These are phyloP conservation scores for Talaromyces borbonicus DNA, from an alignment of 495 filamentous ascomycete species.

Conservation along the genomic window DNA sequence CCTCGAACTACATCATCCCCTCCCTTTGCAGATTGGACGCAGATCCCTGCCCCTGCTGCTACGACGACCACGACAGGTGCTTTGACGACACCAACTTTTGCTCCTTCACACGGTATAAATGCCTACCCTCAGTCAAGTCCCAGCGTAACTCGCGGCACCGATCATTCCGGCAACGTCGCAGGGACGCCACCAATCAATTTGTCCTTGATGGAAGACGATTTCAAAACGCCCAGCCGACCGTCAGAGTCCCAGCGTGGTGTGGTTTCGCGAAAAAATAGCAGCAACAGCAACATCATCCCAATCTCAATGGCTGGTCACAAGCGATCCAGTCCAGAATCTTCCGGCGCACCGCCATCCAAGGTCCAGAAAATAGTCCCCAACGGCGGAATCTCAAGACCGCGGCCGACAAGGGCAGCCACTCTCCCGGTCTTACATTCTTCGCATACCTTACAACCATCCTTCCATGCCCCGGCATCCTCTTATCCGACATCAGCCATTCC, in stretches of 20 bases:
- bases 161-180: conserved; percentile 19
- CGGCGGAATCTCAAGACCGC: conserved; percentile 23
- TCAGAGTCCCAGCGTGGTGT: conserved; percentile 8
- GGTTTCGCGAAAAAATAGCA: conserved; percentile 11
- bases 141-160: conserved; percentile 32
- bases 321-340: conserved; percentile 24
- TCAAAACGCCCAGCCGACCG: conserved; percentile 18
- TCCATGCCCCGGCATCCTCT: conserved; percentile 20
- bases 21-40: conserved; percentile 31
- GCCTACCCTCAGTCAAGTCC: conserved; percentile 45
- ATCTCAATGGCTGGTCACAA: conserved; percentile 2
- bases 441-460: conserved; percentile 21
- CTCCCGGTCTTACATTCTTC: conserved; percentile 28
- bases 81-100: conserved; percentile 28
- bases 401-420: conserved; percentile 20
- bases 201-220: conserved; percentile 67
- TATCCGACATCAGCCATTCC: conserved; percentile 32
- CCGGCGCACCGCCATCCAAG: conserved; percentile 29
- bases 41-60: conserved; percentile 21
- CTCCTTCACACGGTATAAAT: conserved; percentile 10
- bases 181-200: conserved; percentile 52
- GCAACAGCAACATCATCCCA: conserved; percentile 12
- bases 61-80: conserved; percentile 19
- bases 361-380: conserved; percentile 27
- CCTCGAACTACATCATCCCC: conserved; percentile 27